phyloP scores from a whole-genome alignment of 1,284 basidiomycete genomes.

The Trichosporon coremiiforme region DNA sequence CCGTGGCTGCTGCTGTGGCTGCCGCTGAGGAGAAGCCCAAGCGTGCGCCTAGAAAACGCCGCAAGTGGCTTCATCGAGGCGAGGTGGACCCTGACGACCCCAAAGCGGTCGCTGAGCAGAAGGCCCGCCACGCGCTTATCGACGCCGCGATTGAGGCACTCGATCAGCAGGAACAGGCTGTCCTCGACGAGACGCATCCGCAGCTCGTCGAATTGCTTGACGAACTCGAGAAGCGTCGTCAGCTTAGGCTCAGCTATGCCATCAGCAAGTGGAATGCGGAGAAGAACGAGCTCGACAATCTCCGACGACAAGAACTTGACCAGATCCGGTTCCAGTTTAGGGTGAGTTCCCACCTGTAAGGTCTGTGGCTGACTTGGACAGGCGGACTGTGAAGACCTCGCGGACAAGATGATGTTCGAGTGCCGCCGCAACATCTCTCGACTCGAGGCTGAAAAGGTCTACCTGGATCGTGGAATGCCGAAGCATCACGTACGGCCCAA shows the following conservation, averaged over 20 bases:
- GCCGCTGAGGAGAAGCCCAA: conserved; percentile 28
- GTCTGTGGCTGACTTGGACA: conserved; percentile 21
- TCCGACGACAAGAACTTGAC: conserved; percentile 20
- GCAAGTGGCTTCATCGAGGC: conserved; percentile 50
- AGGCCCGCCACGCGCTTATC: conserved; percentile 32
- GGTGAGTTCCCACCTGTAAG: conserved; percentile 30
- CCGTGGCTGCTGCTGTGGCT: conserved; percentile 16
- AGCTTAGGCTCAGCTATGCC: conserved; percentile 31
- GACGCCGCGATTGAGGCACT: conserved; percentile 41
- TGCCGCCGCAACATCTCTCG: conserved; percentile 34
- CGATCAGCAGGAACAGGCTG: conserved; percentile 38
- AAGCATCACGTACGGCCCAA: conserved; percentile 17
- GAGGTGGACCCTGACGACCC: conserved; percentile 54
- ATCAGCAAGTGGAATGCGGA: conserved; percentile 25
- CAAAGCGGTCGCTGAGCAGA: conserved; percentile 47
- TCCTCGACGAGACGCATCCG: conserved; percentile 37
- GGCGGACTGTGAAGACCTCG: conserved; percentile 36
- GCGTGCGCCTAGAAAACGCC: conserved; percentile 42
- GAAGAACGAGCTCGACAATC: conserved; percentile 30
- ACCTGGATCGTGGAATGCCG: conserved; percentile 32
- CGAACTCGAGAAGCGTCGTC: conserved; percentile 39
- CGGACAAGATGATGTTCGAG: conserved; percentile 32
- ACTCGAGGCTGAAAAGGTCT: conserved; percentile 35
- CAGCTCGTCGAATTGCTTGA: conserved; percentile 39
- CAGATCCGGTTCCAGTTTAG: conserved; percentile 30